Conservation (phyloP, 2,329 filamentous ascomycete genomes). For the Alternaria triticimaculans region DNA sequence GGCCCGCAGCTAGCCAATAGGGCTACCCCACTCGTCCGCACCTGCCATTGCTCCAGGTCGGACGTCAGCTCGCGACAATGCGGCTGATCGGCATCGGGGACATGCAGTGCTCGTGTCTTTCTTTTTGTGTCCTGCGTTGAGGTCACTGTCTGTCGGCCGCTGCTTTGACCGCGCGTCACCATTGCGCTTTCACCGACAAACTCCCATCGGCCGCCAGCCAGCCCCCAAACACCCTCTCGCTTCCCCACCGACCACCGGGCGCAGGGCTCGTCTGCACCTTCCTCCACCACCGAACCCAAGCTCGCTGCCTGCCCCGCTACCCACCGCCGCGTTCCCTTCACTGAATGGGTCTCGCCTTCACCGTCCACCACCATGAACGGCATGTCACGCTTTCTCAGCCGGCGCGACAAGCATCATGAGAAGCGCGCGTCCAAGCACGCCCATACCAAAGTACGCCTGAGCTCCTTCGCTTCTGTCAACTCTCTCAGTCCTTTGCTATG, state of each 20-base stretch:
- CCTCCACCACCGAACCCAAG: conserved; percentile 6
- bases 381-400: conserved; percentile 71
- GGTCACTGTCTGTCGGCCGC: conserved; percentile 1
- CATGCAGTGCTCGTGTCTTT: neutral
- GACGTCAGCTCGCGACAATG: conserved; percentile 3
- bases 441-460: conserved; percentile 42
- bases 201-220: neutral
- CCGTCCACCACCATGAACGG: conserved; percentile 52
- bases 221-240: neutral
- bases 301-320: conserved; percentile 21
- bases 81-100: conserved; percentile 5
- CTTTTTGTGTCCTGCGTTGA: neutral
- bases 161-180: neutral
- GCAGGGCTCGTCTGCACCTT: conserved; percentile 16
- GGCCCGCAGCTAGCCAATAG: conserved; percentile 15
- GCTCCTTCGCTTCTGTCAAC: conserved; percentile 22
- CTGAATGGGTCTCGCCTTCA: conserved; percentile 27
- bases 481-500: conserved; percentile 20
- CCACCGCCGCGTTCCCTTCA: conserved; percentile 10
- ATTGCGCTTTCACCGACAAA: neutral
- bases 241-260: conserved; percentile 8
- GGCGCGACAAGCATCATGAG: conserved; percentile 65
- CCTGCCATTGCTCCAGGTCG: conserved; percentile 4
- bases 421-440: conserved; percentile 45
- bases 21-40: conserved; percentile 14